Evolutionary conservation across 805 yeast genomes (phyloP).

Genomic region (Starmerella stellata): DNA sequence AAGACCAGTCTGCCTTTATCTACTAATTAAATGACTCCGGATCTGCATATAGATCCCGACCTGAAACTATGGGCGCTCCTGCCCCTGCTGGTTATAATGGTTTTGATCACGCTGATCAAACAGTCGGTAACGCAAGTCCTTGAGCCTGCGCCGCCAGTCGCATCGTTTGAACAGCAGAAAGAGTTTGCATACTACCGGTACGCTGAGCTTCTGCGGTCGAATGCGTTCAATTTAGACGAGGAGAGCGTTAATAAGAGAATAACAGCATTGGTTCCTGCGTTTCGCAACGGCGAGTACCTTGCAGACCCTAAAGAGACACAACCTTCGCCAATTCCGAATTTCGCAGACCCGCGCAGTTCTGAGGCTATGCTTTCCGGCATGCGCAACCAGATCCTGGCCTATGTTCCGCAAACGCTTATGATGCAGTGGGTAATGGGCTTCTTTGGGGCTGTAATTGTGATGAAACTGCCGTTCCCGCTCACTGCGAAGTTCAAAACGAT

Average conservation of each 20-base stretch:
- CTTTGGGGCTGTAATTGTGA: slow-evolving; percentile 76
- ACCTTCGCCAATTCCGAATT: slow-evolving; percentile 30
- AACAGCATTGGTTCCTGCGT: slow-evolving; percentile 29
- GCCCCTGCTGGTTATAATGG: slow-evolving; percentile 82
- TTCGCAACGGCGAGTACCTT: slow-evolving; percentile 37
- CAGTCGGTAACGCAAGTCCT: slow-evolving; percentile 47
- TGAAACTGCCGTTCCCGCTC: slow-evolving; percentile 79
- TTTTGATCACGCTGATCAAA: slow-evolving; percentile 63
- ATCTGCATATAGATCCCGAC: slow-evolving; percentile 56
- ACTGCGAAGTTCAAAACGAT: slow-evolving; percentile 79
- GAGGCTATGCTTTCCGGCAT: slow-evolving; percentile 63
- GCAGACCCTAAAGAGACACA: slow-evolving; percentile 31
- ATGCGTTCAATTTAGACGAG: slow-evolving; percentile 34
- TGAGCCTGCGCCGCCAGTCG: slow-evolving; percentile 39
- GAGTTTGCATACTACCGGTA: slow-evolving; percentile 42
- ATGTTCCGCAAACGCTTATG: slow-evolving; percentile 76
- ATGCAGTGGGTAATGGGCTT: slow-evolving; percentile 95
- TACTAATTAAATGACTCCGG: slow-evolving; percentile 22
- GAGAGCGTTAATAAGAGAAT: slow-evolving; percentile 39
- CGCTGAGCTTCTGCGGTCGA: slow-evolving; percentile 38
- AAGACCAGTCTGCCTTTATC: no score
- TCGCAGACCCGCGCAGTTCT: slow-evolving; percentile 49
- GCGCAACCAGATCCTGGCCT: slow-evolving; percentile 64
- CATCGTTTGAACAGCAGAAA: slow-evolving; percentile 32
- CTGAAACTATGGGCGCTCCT: slow-evolving; percentile 76